Conservation (phyloP, 2,329 filamentous ascomycete species). For the Arthroderma sp. region DNA sequence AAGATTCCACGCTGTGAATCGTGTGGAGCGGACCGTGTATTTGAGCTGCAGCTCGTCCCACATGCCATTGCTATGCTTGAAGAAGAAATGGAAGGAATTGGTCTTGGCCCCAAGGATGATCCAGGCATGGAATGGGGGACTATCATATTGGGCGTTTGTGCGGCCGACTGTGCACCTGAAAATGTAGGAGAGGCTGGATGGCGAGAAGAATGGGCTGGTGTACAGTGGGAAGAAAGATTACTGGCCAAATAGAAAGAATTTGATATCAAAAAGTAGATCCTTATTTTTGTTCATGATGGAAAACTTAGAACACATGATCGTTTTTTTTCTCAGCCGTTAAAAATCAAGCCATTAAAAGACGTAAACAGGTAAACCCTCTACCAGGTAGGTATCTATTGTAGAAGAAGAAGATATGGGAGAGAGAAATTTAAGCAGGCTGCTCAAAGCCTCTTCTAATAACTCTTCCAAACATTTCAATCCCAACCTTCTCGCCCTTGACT, state of each 20-base stretch:
- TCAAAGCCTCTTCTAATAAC: constrained; percentile 79
- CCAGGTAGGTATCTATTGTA: neutral
- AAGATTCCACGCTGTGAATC: constrained; percentile 62
- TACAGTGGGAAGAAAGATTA: constrained; percentile 79
- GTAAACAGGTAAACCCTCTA: neutral
- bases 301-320: neutral
- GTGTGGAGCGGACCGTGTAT: constrained; percentile 64
- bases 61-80: constrained; percentile 84
- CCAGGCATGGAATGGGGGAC: constrained; percentile 96
- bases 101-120: constrained; percentile 50
- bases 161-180: constrained; percentile 60
- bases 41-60: constrained; percentile 86
- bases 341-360: constrained; percentile 6
- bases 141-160: constrained; percentile 74
- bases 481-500: constrained; percentile 89
- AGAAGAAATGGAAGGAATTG: constrained; percentile 49
- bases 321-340: constrained; percentile 1
- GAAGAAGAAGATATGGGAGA: constrained; percentile 8
- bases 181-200: constrained; percentile 58
- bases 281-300: neutral
- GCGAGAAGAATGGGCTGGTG: constrained; percentile 90
- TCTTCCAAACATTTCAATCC: constrained; percentile 41
- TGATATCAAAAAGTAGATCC: neutral
- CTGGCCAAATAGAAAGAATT: neutral
- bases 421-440: constrained; percentile 48